phyloP scores from a whole-genome alignment of 305 asterid genomes.

The Rubia tinctorum region DNA sequence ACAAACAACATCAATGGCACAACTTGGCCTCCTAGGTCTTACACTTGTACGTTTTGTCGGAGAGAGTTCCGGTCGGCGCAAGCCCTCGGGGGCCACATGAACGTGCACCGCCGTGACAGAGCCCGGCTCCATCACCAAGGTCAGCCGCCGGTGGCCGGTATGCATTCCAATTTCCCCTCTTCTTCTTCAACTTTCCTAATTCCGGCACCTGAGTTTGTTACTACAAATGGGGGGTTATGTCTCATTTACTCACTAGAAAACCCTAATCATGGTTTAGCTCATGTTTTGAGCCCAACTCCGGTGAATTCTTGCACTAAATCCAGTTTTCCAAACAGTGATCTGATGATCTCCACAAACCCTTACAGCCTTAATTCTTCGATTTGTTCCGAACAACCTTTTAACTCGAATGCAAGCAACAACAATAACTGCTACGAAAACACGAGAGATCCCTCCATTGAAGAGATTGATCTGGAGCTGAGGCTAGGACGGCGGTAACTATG shows the following conservation, averaged over 20 bases:
- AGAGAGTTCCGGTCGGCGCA: slow-evolving; percentile 69
- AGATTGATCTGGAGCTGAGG: slow-evolving; percentile 67
- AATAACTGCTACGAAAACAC: slow-evolving; percentile 4
- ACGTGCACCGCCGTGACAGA: slow-evolving; percentile 70
- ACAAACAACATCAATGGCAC: slow-evolving; percentile 46
- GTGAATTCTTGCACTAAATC: slow-evolving; percentile 15
- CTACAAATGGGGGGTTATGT: slow-evolving; percentile 46
- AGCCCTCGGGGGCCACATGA: slow-evolving; percentile 80
- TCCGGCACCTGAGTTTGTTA: slow-evolving; percentile 35
- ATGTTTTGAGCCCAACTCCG: slow-evolving; percentile 19
- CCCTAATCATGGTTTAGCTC: slow-evolving; percentile 30
- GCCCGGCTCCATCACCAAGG: slow-evolving; percentile 43
- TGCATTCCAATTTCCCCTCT: slow-evolving; percentile 13
- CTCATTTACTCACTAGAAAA: slow-evolving; percentile 45
- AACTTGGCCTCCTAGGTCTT: slow-evolving; percentile 78
- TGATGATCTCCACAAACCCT: slow-evolving; percentile 14
- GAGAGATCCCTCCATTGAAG: slow-evolving; percentile 30
- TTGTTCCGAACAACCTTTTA: slow-evolving; percentile 33
- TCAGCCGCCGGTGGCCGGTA: slow-evolving; percentile 12
- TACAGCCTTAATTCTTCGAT: slow-evolving; percentile 32
- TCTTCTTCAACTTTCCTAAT: slow-evolving; percentile 28
- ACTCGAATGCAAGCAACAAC: slow-evolving; percentile 21
- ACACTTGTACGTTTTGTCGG: slow-evolving; percentile 57
- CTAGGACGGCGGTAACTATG: slow-evolving; percentile 41
- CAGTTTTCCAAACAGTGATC: slow-evolving; percentile 15